Conservation (phyloP, 495 filamentous ascomycete genomes). For the Neurospora africana region DNA sequence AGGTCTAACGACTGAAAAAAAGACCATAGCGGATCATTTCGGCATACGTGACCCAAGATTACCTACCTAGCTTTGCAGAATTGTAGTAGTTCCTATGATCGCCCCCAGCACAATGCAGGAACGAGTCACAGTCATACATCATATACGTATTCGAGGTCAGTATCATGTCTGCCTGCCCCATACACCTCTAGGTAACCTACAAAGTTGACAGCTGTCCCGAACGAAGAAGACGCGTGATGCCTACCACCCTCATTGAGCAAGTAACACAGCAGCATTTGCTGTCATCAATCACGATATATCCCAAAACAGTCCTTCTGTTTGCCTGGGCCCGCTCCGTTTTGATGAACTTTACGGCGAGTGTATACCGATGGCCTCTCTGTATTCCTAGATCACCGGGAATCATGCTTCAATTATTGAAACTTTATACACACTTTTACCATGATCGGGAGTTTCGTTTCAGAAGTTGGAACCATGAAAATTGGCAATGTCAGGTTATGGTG, state of each 20-base stretch:
- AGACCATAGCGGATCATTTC: no score
- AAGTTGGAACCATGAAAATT: not conserved
- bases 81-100: not conserved
- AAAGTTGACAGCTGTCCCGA: not conserved
- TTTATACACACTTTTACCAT: not conserved
- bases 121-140: not conserved
- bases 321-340: not conserved
- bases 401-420: not conserved
- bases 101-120: not conserved
- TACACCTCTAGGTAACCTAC: not conserved
- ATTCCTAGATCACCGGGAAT: not conserved
- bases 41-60: no score
- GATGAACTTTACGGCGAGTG: not conserved
- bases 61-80: no score
- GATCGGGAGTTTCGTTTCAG: not conserved
- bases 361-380: not conserved
- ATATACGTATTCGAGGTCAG: no score
- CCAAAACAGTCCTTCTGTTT: not conserved
- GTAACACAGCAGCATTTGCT: not conserved
- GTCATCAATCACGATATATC: not conserved
- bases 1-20: no score
- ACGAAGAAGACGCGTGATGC: not conserved
- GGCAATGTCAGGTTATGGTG: not conserved
- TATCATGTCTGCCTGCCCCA: no score
- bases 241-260: not conserved